Base-by-base conservation (phyloP, 257 asterid genomes). In the Perilla frutescens region DNA sequence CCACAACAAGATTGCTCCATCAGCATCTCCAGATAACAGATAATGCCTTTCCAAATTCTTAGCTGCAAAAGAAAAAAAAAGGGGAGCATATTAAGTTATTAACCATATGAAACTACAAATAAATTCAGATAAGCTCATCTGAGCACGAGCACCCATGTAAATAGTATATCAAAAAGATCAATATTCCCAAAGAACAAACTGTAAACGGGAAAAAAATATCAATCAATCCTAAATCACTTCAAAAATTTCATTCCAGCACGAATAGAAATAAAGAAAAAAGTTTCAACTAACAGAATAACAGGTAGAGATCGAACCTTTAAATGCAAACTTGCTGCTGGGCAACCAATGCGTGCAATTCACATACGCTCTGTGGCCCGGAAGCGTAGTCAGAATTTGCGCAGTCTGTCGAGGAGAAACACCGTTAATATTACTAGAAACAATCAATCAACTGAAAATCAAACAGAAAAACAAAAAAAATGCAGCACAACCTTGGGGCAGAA, bases 331-430 rank as follows among this genome's bases (percentile, higher is more conserved):
- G 84, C 84, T 84, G 85, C 78, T 90, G 37, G 99, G 98, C 81
- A 91, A 82, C 99, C 98, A 94, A 47, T 88, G 91, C 8, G 98
- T 91, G 81, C 97, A 91, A 70, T 94, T 92, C 8, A 94, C 99
- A 72, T 71, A 75, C 47, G 98, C 96, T 67, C 85, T 90, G 77
- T 94, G 98, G 60, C 96, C 99, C 57, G 98, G 96, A 72, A 94
- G 98, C 48, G 99, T 94, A 41, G 89, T 85, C 85, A 90, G 68
- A 69, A 91, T 90, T 74, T 94, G 96, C 12, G 97, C 97, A 76
- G 84, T 87, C 97, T 91, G 86, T 61, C 47, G 44, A 71, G 62
- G 5, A 72, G 13, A 64, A 1, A 53, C 31, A 59, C 32, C 59
- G 32, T 57, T 61, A 65, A 29, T 6, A 71, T 12, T 40, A 54